Evolutionary conservation across 2,329 filamentous ascomycete genomes (phyloP), one percentile per base, ranked within the genome.

Genomic region (Monosporascus sp.): DNA sequence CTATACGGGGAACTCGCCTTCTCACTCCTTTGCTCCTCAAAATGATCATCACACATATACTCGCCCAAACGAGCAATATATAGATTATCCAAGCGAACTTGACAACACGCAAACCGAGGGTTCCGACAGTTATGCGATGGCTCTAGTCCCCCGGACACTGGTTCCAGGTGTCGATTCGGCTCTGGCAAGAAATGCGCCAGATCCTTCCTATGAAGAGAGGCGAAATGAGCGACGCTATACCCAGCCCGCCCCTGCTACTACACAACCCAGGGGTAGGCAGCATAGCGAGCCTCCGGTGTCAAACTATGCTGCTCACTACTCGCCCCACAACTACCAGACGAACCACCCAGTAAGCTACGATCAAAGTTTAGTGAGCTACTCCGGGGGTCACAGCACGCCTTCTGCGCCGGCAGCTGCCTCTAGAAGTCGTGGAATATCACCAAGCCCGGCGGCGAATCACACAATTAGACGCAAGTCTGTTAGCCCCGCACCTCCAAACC

Each of bases 391-490:
- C 8, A 55, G 53, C 24, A 59, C 65, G 3, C 57, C 63, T 37
- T 50, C 61, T 11, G 61, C 37, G 22, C 49, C 55, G 25, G 31
- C 45, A 25, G 51, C 55, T 20, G 49, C 22, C 48, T 20, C 54
- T 8, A 62, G 64, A 41, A 60, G 62, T 53, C 65, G 67, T 27
- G 66, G 65, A 31, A 56, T 70, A 31, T 75, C 74, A 5, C 72
- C 75, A 58, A 77, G 70, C 62, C 67, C 77, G 58, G 69, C 69
- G 59, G 65, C 74, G 58, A 67, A 77, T 60, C 78, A 81, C 57
- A 81, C 79, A 36, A 83, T 85, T 56, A 77, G 74, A 54, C 82
- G 88, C 50, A 92, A 92, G 67, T 90, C 88, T 1, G 81, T 91
- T 36, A 90, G 87, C 61, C 87, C 88, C 2, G 80, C 81, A 1